Percentiles rank a stretch among this genome's conserved stretches.
phyloP scores from a whole-genome alignment of 75 land plant genomes.

The Azolla pinnata region DNA sequence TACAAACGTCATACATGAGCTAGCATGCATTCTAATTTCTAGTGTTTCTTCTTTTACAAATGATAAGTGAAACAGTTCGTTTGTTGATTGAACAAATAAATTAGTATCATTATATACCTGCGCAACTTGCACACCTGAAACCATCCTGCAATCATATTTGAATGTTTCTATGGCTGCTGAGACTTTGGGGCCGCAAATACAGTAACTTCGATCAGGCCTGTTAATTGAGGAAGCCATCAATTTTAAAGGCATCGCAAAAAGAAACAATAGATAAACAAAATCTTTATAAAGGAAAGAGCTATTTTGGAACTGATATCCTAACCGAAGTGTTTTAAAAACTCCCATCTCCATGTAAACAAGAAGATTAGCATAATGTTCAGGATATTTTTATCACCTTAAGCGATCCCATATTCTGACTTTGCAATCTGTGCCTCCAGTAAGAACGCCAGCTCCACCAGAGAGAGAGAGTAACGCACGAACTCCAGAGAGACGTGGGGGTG shows the following conservation, averaged over 20 bases:
- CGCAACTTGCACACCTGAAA: slow-evolving; percentile 73
- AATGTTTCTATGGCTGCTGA: slow-evolving; percentile 32
- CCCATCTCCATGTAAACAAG: too few relatives aligned
- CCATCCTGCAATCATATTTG: slow-evolving; percentile 43
- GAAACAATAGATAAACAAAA: too few relatives aligned
- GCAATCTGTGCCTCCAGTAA: slow-evolving; percentile 93
- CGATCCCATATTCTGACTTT: slow-evolving; percentile 91
- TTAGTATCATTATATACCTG: slow-evolving; percentile 49
- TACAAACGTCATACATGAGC: too few relatives aligned
- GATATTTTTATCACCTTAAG: slow-evolving; percentile 59
- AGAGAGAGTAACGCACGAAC: slow-evolving; percentile 80
- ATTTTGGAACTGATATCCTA: too few relatives aligned
- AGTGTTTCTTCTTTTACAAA: too few relatives aligned
- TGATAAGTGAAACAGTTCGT: neutral
- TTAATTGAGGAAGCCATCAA: too few relatives aligned
- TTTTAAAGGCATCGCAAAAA: too few relatives aligned
- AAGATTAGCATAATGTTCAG: too few relatives aligned
- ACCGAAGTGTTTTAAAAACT: too few relatives aligned
- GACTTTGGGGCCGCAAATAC: slow-evolving; percentile 76
- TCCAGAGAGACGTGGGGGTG: slow-evolving; percentile 68
- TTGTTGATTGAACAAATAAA: neutral
- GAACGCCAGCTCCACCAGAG: slow-evolving; percentile 63
- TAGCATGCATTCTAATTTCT: too few relatives aligned
- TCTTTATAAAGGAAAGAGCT: too few relatives aligned
- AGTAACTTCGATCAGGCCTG: slow-evolving; percentile 86